A percentile compares a stretch with the other conserved stretches of the same genome.
Conservation (phyloP, 2,329 filamentous ascomycete genomes). For the Cladorrhinum sp. region DNA sequence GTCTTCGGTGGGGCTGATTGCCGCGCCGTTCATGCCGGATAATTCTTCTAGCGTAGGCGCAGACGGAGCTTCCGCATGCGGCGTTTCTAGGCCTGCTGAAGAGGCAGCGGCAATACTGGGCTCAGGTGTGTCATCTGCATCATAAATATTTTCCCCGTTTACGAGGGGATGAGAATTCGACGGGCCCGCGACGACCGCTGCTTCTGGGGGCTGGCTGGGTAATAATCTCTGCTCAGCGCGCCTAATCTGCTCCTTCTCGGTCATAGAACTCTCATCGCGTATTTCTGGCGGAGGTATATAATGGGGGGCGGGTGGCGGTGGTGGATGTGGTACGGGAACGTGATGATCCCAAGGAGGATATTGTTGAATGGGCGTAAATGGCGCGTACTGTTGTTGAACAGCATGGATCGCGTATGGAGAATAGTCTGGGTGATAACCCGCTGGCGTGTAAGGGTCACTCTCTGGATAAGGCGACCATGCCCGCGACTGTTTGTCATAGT, state of each 20-base stretch:
- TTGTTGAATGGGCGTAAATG: slow-evolving; percentile 12
- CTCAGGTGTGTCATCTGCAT: slow-evolving; percentile 40
- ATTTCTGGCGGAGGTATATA: slow-evolving; percentile 61
- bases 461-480: slow-evolving; percentile 21
- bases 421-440: slow-evolving; percentile 24
- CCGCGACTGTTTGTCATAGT: slow-evolving; percentile 24
- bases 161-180: slow-evolving; percentile 35
- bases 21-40: slow-evolving; percentile 25
- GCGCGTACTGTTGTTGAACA: neutral
- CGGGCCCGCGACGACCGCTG: slow-evolving; percentile 37
- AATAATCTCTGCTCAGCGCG: slow-evolving; percentile 75
- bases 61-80: slow-evolving; percentile 35
- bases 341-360: slow-evolving; percentile 35
- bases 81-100: slow-evolving; percentile 25
- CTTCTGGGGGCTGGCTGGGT: slow-evolving; percentile 70
- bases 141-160: slow-evolving; percentile 52
- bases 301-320: slow-evolving; percentile 39
- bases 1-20: slow-evolving; percentile 56
- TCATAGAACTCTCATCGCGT: slow-evolving; percentile 58
- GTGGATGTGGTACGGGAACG: slow-evolving; percentile 29
- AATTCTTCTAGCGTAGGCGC: slow-evolving; percentile 49
- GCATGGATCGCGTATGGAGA: slow-evolving; percentile 14
- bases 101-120: slow-evolving; percentile 26
- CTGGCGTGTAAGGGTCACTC: slow-evolving; percentile 21
- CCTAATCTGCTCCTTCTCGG: slow-evolving; percentile 79